Base-by-base conservation (phyloP, 2,329 filamentous ascomycete genomes). In the Ophiostoma sp. region DNA sequence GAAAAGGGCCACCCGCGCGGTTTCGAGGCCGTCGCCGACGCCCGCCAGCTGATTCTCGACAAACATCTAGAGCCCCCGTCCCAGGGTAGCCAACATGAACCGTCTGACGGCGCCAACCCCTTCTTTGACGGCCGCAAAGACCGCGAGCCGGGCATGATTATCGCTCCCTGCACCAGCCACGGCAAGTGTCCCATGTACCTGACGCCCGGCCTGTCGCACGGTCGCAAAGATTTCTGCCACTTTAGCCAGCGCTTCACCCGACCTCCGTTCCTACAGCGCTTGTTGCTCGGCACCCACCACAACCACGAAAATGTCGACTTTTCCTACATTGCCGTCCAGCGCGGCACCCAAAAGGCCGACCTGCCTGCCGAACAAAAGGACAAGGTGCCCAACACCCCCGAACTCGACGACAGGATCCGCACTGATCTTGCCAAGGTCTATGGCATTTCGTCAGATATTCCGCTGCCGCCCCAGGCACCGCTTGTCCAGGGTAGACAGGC, bases 221-320 rank as follows among this genome's bases (percentile, higher is more conserved):
- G 94, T 6, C 89, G 95, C 72, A 95, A 94, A 78, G 95, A 98
- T 79, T 96, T 92, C 79, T 99, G 96, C 82, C 93, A 92, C 81
- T 98, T 99, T 81, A 88, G 87, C 75, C 96, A 99, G 83, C 90
- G 96, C 64, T 98, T 93, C 80, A 92, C 94, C 69, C 90, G 95
- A 0, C 96, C 96, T 0, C 84, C 86, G 0, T 98, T 95, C 81
- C 86, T 98, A 72, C 94, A 97, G 80, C 88, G 88, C 64, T 87
- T 98, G 64, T 84, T 97, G 25, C 88, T 89, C 22, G 90, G 88
- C 31, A 84, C 84, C 7, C 88, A 91, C 77, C 89, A 89, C 76
- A 98, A 97, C 80, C 93, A 97, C 79, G 95, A 97, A 80, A 94
- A 98, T 78, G 88, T 97, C 17, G 88, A 94, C 78, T 99, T 95